phyloP scores from a whole-genome alignment of 306 rosid species.

The Trifolium repens region DNA sequence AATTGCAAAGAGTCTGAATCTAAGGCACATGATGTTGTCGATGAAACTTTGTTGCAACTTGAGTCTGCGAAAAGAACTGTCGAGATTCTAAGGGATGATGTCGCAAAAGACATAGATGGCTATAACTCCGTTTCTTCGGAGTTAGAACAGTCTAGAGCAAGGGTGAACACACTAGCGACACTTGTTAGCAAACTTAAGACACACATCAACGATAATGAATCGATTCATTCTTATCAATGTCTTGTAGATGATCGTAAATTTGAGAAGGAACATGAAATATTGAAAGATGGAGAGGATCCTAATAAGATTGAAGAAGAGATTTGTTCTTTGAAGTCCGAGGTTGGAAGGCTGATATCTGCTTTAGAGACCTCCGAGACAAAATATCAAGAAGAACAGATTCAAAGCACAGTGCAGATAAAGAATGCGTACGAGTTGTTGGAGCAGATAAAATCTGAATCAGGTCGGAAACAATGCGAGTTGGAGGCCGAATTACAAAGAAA shows the following conservation, averaged over 20 bases:
- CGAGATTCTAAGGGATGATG: slow-evolving; percentile 64
- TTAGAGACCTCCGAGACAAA: slow-evolving; percentile 74
- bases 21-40: slow-evolving; percentile 57
- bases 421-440: slow-evolving; percentile 71
- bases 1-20: slow-evolving; percentile 71
- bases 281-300: slow-evolving; percentile 37
- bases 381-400: slow-evolving; percentile 75
- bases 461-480: slow-evolving; percentile 56
- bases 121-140: slow-evolving; percentile 60
- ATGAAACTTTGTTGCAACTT: slow-evolving; percentile 71
- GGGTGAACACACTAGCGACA: slow-evolving; percentile 59
- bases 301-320: slow-evolving; percentile 52
- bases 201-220: slow-evolving; percentile 32
- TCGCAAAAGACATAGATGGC: slow-evolving; percentile 56
- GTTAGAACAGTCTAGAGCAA: slow-evolving; percentile 64
- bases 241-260: slow-evolving; percentile 25
- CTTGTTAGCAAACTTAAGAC: slow-evolving; percentile 58
- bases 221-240: slow-evolving; percentile 26
- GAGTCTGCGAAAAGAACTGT: slow-evolving; percentile 66
- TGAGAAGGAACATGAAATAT: slow-evolving; percentile 41
- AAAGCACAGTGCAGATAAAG: slow-evolving; percentile 64
- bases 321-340: slow-evolving; percentile 60
- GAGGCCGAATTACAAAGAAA: slow-evolving; percentile 58
- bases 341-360: slow-evolving; percentile 54
- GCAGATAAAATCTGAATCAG: slow-evolving; percentile 64